phyloP scores from a whole-genome alignment of 202 grass and related monocot species.

The Tripidium arundinaceum region DNA sequence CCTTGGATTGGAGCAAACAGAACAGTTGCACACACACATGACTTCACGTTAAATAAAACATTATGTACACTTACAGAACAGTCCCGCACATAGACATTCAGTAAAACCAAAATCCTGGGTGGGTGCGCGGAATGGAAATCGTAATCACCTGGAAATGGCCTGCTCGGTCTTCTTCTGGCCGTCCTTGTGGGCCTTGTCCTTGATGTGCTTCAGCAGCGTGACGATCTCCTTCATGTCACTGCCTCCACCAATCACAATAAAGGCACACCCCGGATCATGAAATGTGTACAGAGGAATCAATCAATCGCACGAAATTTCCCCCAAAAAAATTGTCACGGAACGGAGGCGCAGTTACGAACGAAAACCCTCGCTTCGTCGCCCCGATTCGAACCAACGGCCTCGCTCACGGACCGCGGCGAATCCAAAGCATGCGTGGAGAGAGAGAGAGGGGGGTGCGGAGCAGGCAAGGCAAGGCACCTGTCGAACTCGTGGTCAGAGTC shows the following conservation, averaged over 20 bases:
- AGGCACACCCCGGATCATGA: not conserved
- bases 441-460: not conserved
- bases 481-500: constrained; percentile 54
- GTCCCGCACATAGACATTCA: not conserved
- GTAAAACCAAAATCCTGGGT: not conserved
- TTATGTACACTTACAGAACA: not conserved
- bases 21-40: not conserved
- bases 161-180: constrained; percentile 83
- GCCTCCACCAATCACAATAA: not conserved
- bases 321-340: not conserved
- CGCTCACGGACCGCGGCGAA: not conserved
- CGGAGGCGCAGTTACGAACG: not conserved
- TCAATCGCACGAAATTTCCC: not conserved
- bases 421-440: not conserved
- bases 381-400: not conserved
- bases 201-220: constrained; percentile 69
- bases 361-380: constrained; percentile 24
- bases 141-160: constrained; percentile 64
- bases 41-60: too few species aligned
- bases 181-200: constrained; percentile 72
- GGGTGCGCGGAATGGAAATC: not conserved
- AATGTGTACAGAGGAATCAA: not conserved
- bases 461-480: not conserved
- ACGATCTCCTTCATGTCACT: constrained; percentile 91
- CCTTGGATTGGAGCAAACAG: not conserved